These are phyloP conservation scores for Halenospora varia DNA, from an alignment of 495 filamentous ascomycete species.

Conservation along the genomic window DNA sequence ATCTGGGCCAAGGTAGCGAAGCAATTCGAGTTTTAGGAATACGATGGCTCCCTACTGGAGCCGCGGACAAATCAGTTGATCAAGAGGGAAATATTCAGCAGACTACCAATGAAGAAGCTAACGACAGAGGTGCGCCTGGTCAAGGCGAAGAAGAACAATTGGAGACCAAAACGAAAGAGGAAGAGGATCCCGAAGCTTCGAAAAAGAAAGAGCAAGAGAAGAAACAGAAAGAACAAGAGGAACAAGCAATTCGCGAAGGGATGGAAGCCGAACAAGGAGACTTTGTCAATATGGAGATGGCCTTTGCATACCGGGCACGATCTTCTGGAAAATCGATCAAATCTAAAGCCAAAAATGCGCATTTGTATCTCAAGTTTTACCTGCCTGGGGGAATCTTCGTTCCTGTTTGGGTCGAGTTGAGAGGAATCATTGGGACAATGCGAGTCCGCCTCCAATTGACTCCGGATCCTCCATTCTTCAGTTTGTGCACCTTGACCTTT, in stretches of 20 bases:
- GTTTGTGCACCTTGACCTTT: conserved; percentile 64
- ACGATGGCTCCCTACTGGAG: conserved; percentile 61
- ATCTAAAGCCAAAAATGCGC: conserved; percentile 62
- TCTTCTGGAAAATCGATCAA: conserved; percentile 51
- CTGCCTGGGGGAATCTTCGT: conserved; percentile 53
- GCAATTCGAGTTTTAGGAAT: conserved; percentile 59
- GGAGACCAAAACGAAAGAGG: conserved; percentile 26
- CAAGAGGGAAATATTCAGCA: conserved; percentile 46
- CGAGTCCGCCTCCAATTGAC: conserved; percentile 63
- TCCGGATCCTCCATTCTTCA: conserved; percentile 69
- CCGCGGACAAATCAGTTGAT: conserved; percentile 53
- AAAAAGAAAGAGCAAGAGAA: conserved; percentile 22
- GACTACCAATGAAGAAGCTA: conserved; percentile 29
- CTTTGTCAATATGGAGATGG: conserved; percentile 67
- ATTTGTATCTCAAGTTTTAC: conserved; percentile 66
- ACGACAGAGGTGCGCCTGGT: conserved; percentile 47
- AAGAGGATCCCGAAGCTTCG: conserved; percentile 29
- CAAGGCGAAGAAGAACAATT: conserved; percentile 28
- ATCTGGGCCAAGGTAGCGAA: conserved; percentile 67
- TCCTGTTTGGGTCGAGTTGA: conserved; percentile 69
- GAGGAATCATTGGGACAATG: conserved; percentile 60
- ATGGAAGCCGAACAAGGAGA: conserved; percentile 73
- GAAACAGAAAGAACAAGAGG: conserved; percentile 34
- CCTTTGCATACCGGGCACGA: conserved; percentile 62
- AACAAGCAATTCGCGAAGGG: conserved; percentile 50